Evolutionary conservation across 2,329 filamentous ascomycete species (phyloP).

Genomic region (Arachnomyces sp.): DNA sequence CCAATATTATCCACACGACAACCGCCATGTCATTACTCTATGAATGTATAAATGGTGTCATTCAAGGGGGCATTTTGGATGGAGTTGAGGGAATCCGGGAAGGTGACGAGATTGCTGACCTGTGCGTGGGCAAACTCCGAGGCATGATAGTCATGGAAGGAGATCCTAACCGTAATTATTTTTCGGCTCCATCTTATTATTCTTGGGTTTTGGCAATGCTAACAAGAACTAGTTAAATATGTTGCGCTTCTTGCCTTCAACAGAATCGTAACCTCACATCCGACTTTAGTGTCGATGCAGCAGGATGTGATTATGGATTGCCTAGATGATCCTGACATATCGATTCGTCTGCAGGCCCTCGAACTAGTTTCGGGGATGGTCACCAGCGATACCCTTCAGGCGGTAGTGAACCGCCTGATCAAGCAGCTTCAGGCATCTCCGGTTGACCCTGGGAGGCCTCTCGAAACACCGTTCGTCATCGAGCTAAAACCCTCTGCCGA

Average conservation of each 20-base stretch:
- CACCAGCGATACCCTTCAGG: slow-evolving; percentile 72
- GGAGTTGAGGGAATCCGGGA: slow-evolving; percentile 71
- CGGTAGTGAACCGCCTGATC: slow-evolving; percentile 79
- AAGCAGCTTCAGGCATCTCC: slow-evolving; percentile 68
- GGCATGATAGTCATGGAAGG: slow-evolving; percentile 92
- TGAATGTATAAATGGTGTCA: slow-evolving; percentile 97
- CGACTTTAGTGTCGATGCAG: slow-evolving; percentile 80
- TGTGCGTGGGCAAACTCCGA: slow-evolving; percentile 87
- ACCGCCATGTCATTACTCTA: slow-evolving; percentile 97
- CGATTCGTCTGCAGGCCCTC: slow-evolving; percentile 85
- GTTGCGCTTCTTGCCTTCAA: slow-evolving; percentile 93
- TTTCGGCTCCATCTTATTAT: too few species aligned
- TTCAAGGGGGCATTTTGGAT: slow-evolving; percentile 88
- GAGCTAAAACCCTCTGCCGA: slow-evolving; percentile 45
- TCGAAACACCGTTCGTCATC: slow-evolving; percentile 18
- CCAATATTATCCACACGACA: slow-evolving; percentile 87
- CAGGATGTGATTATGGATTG: slow-evolving; percentile 96
- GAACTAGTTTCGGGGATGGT: slow-evolving; percentile 94
- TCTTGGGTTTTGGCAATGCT: slow-evolving; percentile 5
- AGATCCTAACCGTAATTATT: slow-evolving; percentile 73
- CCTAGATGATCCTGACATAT: slow-evolving; percentile 91
- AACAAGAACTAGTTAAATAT: slow-evolving; percentile 67
- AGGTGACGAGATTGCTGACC: slow-evolving; percentile 80
- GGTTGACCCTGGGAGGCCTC: slow-evolving; percentile 34
- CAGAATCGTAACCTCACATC: slow-evolving; percentile 83